Conservation (phyloP, 75 land plant species). For the Cunninghamia lanceolata region DNA sequence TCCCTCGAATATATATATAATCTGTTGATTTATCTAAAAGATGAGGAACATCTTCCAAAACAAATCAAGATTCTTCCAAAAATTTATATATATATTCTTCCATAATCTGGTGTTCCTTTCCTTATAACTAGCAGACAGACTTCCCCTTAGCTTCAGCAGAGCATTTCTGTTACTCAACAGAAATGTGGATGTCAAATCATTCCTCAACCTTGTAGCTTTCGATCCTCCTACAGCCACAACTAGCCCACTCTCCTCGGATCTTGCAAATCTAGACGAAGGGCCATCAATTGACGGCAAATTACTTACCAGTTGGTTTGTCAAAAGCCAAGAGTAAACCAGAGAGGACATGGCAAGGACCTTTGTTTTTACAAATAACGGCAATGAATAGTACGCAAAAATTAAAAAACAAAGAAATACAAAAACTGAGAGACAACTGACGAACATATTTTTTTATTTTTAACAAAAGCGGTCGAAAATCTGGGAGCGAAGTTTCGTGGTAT, state of each 20-base stretch:
- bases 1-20: too few species aligned
- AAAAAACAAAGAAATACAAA: not conserved
- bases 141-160: not conserved
- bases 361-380: not conserved
- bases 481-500: too few species aligned
- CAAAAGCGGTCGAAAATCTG: too few species aligned
- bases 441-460: too few species aligned
- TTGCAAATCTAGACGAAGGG: not conserved
- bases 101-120: not conserved
- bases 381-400: not conserved
- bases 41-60: slow-evolving; percentile 79
- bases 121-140: not conserved
- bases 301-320: not conserved
- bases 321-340: not conserved
- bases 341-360: not conserved
- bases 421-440: too few species aligned
- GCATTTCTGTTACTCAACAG: not conserved
- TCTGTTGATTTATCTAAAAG: slow-evolving; percentile 59
- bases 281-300: not conserved
- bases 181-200: not conserved
- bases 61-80: too few species aligned
- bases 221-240: not conserved
- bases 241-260: not conserved
- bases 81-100: too few species aligned
- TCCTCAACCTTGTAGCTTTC: not conserved